Percentiles rank a stretch among this genome's conserved stretches.
Conservation (phyloP, 1,284 basidiomycete species). For the Microbotryum intermedium region DNA sequence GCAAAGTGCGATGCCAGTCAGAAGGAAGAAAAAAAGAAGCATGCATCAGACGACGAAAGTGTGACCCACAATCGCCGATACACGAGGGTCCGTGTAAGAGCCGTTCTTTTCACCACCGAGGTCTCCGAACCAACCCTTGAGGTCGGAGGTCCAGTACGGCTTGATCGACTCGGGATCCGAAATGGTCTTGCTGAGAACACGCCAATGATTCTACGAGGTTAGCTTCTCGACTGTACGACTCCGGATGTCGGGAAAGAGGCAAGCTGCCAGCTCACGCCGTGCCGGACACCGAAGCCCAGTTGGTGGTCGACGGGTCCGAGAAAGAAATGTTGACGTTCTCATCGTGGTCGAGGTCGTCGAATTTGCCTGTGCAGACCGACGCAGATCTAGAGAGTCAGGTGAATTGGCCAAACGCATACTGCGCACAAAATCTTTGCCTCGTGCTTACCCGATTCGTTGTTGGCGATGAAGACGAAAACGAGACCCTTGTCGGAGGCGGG, state of each 20-base stretch:
- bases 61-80: slow-evolving; percentile 52
- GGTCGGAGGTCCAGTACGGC: slow-evolving; percentile 15
- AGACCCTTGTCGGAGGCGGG: slow-evolving; percentile 30
- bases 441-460: slow-evolving; percentile 49
- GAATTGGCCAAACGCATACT: too few relatives aligned
- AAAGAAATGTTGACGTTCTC: slow-evolving; percentile 51
- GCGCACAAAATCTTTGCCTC: neutral
- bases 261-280: slow-evolving; percentile 53
- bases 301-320: slow-evolving; percentile 60
- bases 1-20: slow-evolving; percentile 42
- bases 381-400: neutral
- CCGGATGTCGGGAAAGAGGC: too few relatives aligned
- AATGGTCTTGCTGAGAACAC: too few relatives aligned
- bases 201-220: too few relatives aligned
- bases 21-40: neutral
- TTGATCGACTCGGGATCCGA: slow-evolving; percentile 7
- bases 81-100: slow-evolving; percentile 66
- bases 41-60: slow-evolving; percentile 22
- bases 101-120: slow-evolving; percentile 77
- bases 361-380: slow-evolving; percentile 13
- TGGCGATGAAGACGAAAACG: slow-evolving; percentile 62
- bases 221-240: too few relatives aligned
- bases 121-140: slow-evolving; percentile 60
- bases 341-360: slow-evolving; percentile 26
- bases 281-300: slow-evolving; percentile 78